Evolutionary conservation across 1,284 basidiomycete genomes (phyloP), one percentile per base, ranked within the genome.

Genomic region (Earliella scabrosa): DNA sequence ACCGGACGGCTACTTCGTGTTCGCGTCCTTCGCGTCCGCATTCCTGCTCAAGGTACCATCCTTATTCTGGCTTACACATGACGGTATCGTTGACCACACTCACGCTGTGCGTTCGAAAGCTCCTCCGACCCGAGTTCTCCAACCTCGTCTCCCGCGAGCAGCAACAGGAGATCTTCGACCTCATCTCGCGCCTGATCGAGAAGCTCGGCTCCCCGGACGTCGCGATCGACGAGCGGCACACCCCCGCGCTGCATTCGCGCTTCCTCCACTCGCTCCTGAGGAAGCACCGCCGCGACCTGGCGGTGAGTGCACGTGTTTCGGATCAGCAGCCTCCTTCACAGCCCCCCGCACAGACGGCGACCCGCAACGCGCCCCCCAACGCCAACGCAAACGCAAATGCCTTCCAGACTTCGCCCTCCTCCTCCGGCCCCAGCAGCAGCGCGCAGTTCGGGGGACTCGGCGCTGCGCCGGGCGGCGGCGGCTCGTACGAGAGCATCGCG

Each of bases 1-100:
- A 0, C 90, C 93, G 0, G 92, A 95, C 68, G 90, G 89, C 8
- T 87, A 93, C 68, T 94, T 95, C 65, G 81, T 95, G 38, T 93
- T 93, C 66, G 82, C 89, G 1, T 84, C 91, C 1, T 95, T 95
- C 67, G 93, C 93, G 0, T 91, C 90, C 40, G 92, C 90, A 0
- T 93, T 92, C 73, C 74, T 93, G 52, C 80, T 92, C 61, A 92
- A 92, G 80, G 89, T 88, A 41, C 40, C 16, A 41, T 20, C 35
- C 2, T n/a, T 24, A 21, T 3, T 26, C 20, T 4, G 18, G 43
- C 21, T 20, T 31, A 9, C 2, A 27, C 10, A 11, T 21, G 6
- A 2, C 9, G n/a, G 9, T n/a, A 11, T 5, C 14, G 14, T 5
- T 31, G 26, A n/a, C 21, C 26, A 29, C 27, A 13, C n/a, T 13